Base-by-base conservation (phyloP, 2,329 filamentous ascomycete genomes). In the Cadophora malorum region DNA sequence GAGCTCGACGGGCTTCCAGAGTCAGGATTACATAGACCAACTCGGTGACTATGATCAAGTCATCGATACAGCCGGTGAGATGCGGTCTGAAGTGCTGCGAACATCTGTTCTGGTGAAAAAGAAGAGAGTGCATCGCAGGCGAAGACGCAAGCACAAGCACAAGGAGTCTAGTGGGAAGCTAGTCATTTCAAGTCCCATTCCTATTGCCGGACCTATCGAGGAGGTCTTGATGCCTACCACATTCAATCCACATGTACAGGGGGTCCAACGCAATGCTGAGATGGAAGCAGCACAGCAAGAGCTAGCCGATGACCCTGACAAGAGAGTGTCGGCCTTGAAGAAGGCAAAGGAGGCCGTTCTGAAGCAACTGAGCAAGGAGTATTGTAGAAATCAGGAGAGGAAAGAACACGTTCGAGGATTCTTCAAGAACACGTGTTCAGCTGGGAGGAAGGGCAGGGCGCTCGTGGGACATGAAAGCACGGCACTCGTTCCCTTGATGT, bases 331-430 rank as follows among this genome's bases (percentile, higher is more conserved):
- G 71, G 85, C 86, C 10, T 79, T 90, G 61, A 82, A 83, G 74
- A 84, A 85, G 67, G 88, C 88, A 41, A 87, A 86, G 75, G 86
- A 87, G 70, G 85, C 86, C 0, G 87, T 90, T 14, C 79, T 90
- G 65, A 82, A 81, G 69, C 88, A 88, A 72, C 81, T 90, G 1
- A 62, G 84, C 82, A 73, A 82, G 82, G 85, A 89, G 75, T 88
- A 83, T 65, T 74, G 71, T 64, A 75, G 71, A 49, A 71, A 63
- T 21, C 71, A 73, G 45, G 72, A 74, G 38, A 74, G 66, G 65
- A 75, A 73, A 65, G 70, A 71, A 5, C 25, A 66, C n/a, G 64
- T 70, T 25, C 68, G 63, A 60, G 73, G 70, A 6, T 72, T 74
- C 55, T 73, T 74, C 49, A 76, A 73, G 69, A 73, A 73, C 31